Evolutionary conservation across 352 stramenopile species (phyloP), one percentile per base, ranked within the genome.

Genomic region (Phytophthora agathidicida): DNA sequence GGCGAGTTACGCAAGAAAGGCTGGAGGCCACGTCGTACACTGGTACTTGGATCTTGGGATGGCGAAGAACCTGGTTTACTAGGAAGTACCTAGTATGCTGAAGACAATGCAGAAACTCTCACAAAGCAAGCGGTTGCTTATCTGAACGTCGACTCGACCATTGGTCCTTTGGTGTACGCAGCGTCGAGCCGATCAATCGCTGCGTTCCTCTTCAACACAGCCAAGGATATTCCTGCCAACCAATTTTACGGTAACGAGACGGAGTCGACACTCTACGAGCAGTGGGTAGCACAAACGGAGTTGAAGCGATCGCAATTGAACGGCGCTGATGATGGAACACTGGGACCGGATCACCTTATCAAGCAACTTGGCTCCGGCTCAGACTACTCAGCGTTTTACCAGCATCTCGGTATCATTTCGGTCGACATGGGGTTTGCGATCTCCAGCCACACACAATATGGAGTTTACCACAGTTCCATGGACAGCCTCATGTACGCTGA

Each of bases 81-180:
- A 1, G 89, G 89, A 6, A 93, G 77, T 17, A 96, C 88, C 1
- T 88, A 90, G 36, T 97, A 80, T 55, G 88, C 70, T 2, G 89
- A 97, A 55, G 72, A 91, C 26, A 68, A 90, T 47, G 68, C 66
- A 5, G 28, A 77, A 6, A 32, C 49, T 20, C 60, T 93, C 8
- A 73, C 79, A 6, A 45, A 78, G 43, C 62, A 93, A 8, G 80
- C 85, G 0, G 74, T 91, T 0, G 83, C 80, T 1, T 97, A 97
- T 41, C 59, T 97, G 24, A 97, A 97, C 67, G 86, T 95, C 0
- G 90, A 97, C 47, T 75, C 65, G 2, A 76, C 93, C 3, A 70
- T 78, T 4, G 90, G 88, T 1, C 50, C 79, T 11, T 44, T 71
- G 9, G 71, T 96, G 2, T 59, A 68, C 4, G 85, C 83, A 0